A percentile compares a stretch with the other conserved stretches of the same genome.
Evolutionary conservation across 2,329 filamentous ascomycete species (phyloP).

Genomic region (Cladosporium austrohemisphaericum): DNA sequence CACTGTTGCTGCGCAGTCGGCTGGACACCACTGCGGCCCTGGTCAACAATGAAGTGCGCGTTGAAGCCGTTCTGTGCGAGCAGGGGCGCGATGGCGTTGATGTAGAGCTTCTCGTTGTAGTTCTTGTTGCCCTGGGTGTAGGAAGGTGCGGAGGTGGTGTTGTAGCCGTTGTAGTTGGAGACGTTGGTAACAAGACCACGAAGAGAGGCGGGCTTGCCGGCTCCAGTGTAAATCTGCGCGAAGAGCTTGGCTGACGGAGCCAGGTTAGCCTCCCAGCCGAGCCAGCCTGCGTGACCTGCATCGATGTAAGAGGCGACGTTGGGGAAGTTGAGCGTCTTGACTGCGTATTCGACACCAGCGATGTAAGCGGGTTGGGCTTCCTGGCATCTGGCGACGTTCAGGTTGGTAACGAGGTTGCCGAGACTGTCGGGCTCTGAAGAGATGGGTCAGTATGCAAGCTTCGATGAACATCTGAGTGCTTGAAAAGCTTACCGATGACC

Average conservation of each 20-base stretch:
- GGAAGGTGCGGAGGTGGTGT: constrained; percentile 41
- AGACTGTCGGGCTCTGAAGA: constrained; percentile 61
- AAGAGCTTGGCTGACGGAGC: constrained; percentile 48
- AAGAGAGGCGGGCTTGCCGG: constrained; percentile 45
- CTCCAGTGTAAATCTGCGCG: constrained; percentile 45
- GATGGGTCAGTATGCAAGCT: constrained; percentile 19
- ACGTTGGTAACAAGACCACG: constrained; percentile 56
- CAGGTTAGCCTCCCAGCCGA: constrained; percentile 61
- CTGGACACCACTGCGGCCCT: constrained; percentile 60
- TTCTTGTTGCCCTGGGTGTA: constrained; percentile 46
- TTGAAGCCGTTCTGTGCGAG: constrained; percentile 47
- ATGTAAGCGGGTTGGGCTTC: constrained; percentile 54
- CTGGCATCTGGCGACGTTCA: constrained; percentile 52
- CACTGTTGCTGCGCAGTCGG: constrained; percentile 53
- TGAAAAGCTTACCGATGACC: constrained; percentile 48
- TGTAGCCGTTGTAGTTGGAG: constrained; percentile 57
- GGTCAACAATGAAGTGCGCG: constrained; percentile 55
- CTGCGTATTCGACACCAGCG: constrained; percentile 54
- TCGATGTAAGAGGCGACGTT: constrained; percentile 64
- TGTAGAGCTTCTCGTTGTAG: constrained; percentile 53
- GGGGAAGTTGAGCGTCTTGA: constrained; percentile 54
- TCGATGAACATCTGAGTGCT: not conserved
- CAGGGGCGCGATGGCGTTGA: constrained; percentile 50
- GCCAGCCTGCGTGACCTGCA: constrained; percentile 62
- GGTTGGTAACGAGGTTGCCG: constrained; percentile 61